A percentile compares a stretch with the other conserved stretches of the same genome.
These are phyloP conservation scores for Ascochyta lentis DNA, from an alignment of 2,329 filamentous ascomycete genomes.

Conservation along the genomic window DNA sequence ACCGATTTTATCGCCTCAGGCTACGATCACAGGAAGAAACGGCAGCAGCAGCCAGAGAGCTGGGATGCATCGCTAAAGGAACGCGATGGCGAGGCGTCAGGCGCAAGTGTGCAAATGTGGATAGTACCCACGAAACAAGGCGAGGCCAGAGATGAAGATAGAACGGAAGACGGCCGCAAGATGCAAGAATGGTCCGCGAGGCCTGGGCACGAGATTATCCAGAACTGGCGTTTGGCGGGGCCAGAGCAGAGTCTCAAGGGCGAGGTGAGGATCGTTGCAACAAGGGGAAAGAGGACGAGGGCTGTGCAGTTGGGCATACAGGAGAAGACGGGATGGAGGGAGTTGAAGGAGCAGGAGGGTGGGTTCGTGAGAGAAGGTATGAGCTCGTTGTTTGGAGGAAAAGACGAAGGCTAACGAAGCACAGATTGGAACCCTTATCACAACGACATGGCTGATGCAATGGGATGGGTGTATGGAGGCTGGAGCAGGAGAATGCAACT, in stretches of 20 bases:
- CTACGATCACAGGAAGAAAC: constrained; percentile 39
- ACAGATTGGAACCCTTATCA: constrained; percentile 45
- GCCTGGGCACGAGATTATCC: constrained; percentile 40
- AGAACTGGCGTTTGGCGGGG: constrained; percentile 34
- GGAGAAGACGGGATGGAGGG: constrained; percentile 38
- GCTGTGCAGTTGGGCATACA: constrained; percentile 36
- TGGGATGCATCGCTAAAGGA: constrained; percentile 42
- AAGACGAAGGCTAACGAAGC: constrained; percentile 1
- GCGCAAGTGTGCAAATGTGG: constrained; percentile 44
- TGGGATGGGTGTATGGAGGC: constrained; percentile 46
- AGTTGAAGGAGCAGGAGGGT: constrained; percentile 37
- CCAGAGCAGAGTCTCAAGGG: constrained; percentile 44
- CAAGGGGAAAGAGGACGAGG: constrained; percentile 34
- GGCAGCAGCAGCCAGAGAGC: constrained; percentile 37
- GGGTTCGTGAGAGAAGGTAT: constrained; percentile 38
- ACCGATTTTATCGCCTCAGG: constrained; percentile 46
- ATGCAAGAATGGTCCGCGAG: constrained; percentile 39
- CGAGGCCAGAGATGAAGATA: constrained; percentile 18
- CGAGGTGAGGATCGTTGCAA: constrained; percentile 41
- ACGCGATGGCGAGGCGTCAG: constrained; percentile 38
- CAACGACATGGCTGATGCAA: constrained; percentile 46
- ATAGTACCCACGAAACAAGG: constrained; percentile 32
- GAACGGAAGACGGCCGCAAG: constrained; percentile 25
- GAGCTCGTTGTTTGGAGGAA: background rate
- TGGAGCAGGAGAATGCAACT: constrained; percentile 41